A percentile compares a stretch with the other conserved stretches of the same genome.
Evolutionary conservation across 176 grass and related monocot species (phyloP).

Genomic region (Carex scoparia): DNA sequence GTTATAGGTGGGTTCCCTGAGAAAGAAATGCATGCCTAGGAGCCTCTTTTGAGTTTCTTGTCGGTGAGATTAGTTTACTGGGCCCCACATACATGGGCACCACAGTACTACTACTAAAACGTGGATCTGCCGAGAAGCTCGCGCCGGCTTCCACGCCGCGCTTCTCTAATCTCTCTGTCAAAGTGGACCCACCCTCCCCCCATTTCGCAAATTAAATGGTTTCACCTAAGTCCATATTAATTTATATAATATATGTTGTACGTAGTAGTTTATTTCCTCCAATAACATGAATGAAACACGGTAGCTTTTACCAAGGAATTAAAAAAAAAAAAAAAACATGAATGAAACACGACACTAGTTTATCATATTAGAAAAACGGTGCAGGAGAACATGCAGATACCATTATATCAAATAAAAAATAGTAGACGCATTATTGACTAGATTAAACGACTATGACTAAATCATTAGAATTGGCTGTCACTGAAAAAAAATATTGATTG

Average conservation of each 20-base stretch:
- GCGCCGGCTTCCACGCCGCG: constrained; percentile 12
- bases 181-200: not conserved
- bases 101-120: not conserved
- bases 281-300: not conserved
- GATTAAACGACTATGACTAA: not conserved
- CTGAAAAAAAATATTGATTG: not conserved
- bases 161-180: constrained; percentile 7
- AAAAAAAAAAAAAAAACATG: not conserved
- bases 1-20: not conserved
- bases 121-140: constrained; percentile 14
- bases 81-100: not conserved
- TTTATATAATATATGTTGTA: not conserved
- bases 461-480: not conserved
- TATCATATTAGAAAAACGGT: not conserved
- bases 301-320: too few relatives aligned
- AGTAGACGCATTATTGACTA: not conserved
- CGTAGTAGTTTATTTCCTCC: not conserved
- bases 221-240: not conserved
- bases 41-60: not conserved
- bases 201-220: not conserved
- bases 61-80: not conserved
- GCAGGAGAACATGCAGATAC: not conserved
- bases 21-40: not conserved
- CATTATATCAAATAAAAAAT: not conserved
- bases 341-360: not conserved